These are phyloP conservation scores for Choanephora cucurbitarum DNA, from an alignment of 371 early-diverging fungal genomes.

Conservation along the genomic window DNA sequence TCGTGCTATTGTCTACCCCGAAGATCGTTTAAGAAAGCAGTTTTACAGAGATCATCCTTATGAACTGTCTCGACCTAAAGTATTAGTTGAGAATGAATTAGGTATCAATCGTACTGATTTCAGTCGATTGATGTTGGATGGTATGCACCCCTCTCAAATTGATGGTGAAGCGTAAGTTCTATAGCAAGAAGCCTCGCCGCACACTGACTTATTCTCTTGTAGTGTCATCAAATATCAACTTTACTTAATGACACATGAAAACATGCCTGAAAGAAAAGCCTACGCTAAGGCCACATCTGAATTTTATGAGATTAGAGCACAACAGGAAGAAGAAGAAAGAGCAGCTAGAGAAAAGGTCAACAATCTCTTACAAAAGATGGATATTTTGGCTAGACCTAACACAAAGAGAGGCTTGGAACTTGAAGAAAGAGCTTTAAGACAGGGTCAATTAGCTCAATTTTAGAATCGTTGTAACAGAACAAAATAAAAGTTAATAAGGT, in stretches of 20 bases:
- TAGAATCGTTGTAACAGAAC: constrained; percentile 6
- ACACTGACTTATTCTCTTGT: constrained; percentile 4
- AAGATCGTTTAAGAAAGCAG: constrained; percentile 77
- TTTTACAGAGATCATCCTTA: constrained; percentile 91
- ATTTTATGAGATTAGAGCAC: constrained; percentile 73
- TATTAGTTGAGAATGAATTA: constrained; percentile 60
- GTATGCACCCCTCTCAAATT: constrained; percentile 55
- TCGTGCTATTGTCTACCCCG: constrained; percentile 81
- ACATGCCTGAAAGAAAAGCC: constrained; percentile 70
- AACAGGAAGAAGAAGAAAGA: constrained; percentile 72
- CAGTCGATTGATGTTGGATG: constrained; percentile 47
- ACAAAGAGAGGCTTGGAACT: constrained; percentile 30
- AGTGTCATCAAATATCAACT: constrained; percentile 81
- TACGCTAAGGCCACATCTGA: constrained; percentile 71
- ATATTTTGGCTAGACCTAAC: background rate
- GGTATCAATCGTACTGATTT: constrained; percentile 51
- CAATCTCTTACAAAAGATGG: constrained; percentile 20
- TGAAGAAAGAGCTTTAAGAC: constrained; percentile 42
- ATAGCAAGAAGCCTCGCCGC: background rate
- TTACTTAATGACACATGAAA: constrained; percentile 66
- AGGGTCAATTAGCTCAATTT: constrained; percentile 28
- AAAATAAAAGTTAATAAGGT: constrained; percentile 2
- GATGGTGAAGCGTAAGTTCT: constrained; percentile 69
- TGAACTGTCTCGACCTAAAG: constrained; percentile 73
- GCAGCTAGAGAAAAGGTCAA: constrained; percentile 59